A percentile compares a stretch with the other conserved stretches of the same genome.
Conservation (phyloP, 176 grass and related monocot genomes). For the Tillandsia leiboldiana region DNA sequence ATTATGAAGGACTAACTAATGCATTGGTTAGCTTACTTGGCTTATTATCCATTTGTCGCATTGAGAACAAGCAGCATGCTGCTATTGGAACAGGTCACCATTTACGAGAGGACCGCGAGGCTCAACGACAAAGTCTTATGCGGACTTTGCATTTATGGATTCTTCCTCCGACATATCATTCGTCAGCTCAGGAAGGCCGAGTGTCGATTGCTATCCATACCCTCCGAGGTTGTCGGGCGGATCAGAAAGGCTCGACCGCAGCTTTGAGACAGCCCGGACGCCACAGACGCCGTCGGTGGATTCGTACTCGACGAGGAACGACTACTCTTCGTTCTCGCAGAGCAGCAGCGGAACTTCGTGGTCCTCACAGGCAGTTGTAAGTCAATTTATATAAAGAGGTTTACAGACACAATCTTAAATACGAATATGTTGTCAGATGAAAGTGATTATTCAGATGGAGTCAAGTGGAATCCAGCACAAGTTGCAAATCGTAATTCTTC, state of each 20-base stretch:
- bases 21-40: too few species aligned
- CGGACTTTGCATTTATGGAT: conserved; percentile 35
- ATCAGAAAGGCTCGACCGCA: conserved; percentile 50
- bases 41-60: background rate
- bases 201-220: conserved; percentile 39
- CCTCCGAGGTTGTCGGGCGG: conserved; percentile 46
- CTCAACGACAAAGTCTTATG: conserved; percentile 35
- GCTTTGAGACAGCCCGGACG: conserved; percentile 55
- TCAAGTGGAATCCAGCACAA: too few species aligned
- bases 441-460: too few species aligned
- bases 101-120: conserved; percentile 28
- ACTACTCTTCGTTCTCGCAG: conserved; percentile 53
- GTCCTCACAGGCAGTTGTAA: conserved; percentile 43
- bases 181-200: conserved; percentile 42
- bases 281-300: conserved; percentile 31
- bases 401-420: too few species aligned
- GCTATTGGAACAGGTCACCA: conserved; percentile 44
- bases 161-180: conserved; percentile 69
- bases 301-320: conserved; percentile 39
- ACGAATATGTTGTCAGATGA: too few species aligned
- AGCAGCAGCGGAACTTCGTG: conserved; percentile 38
- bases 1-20: too few species aligned
- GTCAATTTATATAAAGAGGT: background rate
- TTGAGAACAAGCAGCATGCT: background rate
- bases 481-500: too few species aligned